A percentile compares a stretch with the other conserved stretches of the same genome.
phyloP scores from a whole-genome alignment of 106 monocot genomes.

The Vanilla planifolia region DNA sequence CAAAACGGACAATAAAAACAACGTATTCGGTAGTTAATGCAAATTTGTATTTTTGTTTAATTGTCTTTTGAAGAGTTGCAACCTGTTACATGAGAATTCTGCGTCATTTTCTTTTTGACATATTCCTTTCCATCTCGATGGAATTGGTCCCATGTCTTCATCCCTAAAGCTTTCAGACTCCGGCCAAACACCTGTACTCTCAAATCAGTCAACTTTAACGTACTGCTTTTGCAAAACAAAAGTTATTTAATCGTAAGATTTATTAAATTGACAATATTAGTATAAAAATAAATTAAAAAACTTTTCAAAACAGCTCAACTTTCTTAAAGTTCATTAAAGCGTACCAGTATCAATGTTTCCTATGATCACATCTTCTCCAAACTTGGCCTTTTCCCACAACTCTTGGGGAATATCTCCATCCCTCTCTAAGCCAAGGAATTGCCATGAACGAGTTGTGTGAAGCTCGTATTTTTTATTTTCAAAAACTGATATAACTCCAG shows the following conservation, averaged over 20 bases:
- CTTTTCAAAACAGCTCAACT: too few relatives aligned
- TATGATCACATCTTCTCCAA: slow-evolving; percentile 18
- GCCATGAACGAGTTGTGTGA: slow-evolving; percentile 24
- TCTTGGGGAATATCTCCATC: background rate
- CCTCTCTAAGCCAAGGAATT: slow-evolving; percentile 4
- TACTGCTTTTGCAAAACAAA: too few relatives aligned
- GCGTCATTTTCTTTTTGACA: slow-evolving; percentile 12
- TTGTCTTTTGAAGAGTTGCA: background rate
- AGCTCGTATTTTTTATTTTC: background rate
- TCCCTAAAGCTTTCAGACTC: slow-evolving; percentile 23
- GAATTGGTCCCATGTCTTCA: slow-evolving; percentile 17
- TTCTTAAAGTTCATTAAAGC: too few relatives aligned
- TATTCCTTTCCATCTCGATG: slow-evolving; percentile 22
- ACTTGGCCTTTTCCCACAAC: slow-evolving; percentile 12
- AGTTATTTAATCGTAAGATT: too few relatives aligned
- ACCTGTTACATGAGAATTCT: slow-evolving; percentile 29
- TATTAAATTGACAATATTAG: too few relatives aligned
- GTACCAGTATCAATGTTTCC: slow-evolving; percentile 42
- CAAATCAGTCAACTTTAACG: too few relatives aligned
- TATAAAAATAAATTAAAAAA: too few relatives aligned
- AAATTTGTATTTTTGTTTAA: background rate
- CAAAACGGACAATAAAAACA: background rate
- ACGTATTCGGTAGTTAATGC: too few relatives aligned
- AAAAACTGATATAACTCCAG: slow-evolving; percentile 16
- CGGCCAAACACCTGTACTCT: slow-evolving; percentile 25